Evolutionary conservation across 805 yeast species (phyloP).

Genomic region (Jamesozyma spencerorum): DNA sequence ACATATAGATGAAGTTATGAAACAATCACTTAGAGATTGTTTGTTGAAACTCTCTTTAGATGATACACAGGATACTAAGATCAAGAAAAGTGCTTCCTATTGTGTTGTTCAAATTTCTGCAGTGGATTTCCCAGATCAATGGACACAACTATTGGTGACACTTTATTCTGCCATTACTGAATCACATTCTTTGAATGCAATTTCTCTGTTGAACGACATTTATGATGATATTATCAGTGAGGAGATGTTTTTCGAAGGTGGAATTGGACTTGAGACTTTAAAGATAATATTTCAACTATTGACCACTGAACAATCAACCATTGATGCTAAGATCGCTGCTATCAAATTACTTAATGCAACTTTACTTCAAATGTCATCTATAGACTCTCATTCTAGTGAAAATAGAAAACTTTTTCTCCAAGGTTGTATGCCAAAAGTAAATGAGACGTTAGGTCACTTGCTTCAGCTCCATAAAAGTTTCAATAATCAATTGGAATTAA

Average conservation of each 20-base stretch:
- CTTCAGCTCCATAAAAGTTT: conserved; percentile 6
- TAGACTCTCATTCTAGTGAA: conserved; percentile 9
- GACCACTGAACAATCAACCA: conserved; percentile 13
- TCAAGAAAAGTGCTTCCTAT: conserved; percentile 60
- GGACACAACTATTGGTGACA: conserved; percentile 62
- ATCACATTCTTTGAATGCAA: conserved; percentile 37
- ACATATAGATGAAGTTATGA: conserved; percentile 40
- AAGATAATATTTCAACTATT: conserved; percentile 40
- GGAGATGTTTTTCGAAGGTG: conserved; percentile 74
- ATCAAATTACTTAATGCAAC: conserved; percentile 46
- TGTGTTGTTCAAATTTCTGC: conserved; percentile 78
- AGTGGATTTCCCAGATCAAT: conserved; percentile 89
- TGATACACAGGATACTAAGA: conserved; percentile 42
- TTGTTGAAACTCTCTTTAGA: conserved; percentile 41
- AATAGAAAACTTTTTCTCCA: conserved; percentile 15
- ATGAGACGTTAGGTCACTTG: conserved; percentile 9
- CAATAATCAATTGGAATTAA: conserved; percentile 4
- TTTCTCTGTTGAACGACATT: conserved; percentile 60
- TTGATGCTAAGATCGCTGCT: conserved; percentile 39
- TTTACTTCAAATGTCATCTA: conserved; percentile 39
- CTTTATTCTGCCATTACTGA: conserved; percentile 38
- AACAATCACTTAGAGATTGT: conserved; percentile 39
- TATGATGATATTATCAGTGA: conserved; percentile 82
- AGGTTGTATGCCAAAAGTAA: conserved; percentile 13
- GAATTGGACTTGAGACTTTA: conserved; percentile 49